Conservation (phyloP, 2,329 filamentous ascomycete species). For the Talaromyces sp. region DNA sequence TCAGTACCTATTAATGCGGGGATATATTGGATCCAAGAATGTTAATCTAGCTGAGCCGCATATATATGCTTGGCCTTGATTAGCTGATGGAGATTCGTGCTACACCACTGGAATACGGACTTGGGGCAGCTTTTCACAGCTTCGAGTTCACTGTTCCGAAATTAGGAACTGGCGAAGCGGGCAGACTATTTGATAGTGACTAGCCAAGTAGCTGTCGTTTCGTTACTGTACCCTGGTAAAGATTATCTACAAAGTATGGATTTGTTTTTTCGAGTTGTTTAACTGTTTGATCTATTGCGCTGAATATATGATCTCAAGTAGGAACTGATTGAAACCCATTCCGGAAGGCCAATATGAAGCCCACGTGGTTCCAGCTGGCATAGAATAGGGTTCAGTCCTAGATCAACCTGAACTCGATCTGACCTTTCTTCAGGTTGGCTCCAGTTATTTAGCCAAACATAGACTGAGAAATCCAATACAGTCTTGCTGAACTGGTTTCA, state of each 20-base stretch:
- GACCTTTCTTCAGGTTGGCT: no score
- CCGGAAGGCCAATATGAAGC: no score
- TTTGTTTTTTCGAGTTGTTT: no score
- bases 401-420: no score
- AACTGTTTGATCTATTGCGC: no score
- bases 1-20: background rate
- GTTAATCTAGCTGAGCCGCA: no score
- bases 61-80: background rate
- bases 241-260: background rate
- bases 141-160: background rate
- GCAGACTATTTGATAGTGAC: background rate
- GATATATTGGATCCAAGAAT: background rate
- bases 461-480: no score
- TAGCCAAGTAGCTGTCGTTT: background rate
- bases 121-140: background rate
- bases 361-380: no score
- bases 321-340: no score
- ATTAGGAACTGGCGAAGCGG: background rate
- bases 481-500: no score
- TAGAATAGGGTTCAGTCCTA: background rate
- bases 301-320: no score
- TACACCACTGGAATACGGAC: background rate
- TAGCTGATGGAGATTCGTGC: background rate
- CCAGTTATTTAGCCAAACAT: no score
- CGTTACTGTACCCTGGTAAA: background rate